phyloP scores from a whole-genome alignment of 108 stramenopile species.

The Skeletonema menzelii region DNA sequence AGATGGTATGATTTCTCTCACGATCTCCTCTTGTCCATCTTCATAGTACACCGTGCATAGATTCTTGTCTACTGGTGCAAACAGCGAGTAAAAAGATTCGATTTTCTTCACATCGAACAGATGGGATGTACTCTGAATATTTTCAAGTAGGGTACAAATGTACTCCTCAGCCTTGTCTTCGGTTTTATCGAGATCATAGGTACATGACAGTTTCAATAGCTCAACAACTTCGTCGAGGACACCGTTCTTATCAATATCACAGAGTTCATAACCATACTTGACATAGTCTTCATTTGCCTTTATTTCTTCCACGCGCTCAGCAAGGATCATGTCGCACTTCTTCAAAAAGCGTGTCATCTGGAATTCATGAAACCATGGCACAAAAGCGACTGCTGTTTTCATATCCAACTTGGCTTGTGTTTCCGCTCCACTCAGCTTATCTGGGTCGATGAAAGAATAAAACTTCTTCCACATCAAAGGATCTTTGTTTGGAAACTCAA shows the following conservation, averaged over 20 bases:
- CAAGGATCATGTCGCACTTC: background rate
- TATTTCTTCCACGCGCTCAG: background rate
- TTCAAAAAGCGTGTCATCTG: background rate
- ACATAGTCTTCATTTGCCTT: background rate
- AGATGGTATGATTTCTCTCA: background rate
- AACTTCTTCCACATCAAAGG: slow-evolving; percentile 32
- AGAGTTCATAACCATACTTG: background rate
- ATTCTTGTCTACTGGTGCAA: background rate
- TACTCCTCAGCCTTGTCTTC: background rate
- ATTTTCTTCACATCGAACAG: background rate
- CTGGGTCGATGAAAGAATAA: slow-evolving; percentile 27
- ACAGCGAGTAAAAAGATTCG: background rate
- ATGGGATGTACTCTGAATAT: background rate
- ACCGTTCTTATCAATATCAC: background rate
- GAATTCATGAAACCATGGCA: slow-evolving; percentile 1
- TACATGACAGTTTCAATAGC: background rate
- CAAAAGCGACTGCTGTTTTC: background rate
- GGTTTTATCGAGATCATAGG: background rate
- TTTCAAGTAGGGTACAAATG: background rate
- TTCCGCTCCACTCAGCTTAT: background rate
- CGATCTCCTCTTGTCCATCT: background rate
- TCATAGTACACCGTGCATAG: background rate
- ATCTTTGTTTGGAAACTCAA: slow-evolving; percentile 32
- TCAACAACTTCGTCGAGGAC: background rate
- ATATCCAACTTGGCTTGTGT: background rate